Evolutionary conservation across 768 basidiomycete species (phyloP).

Genomic region (Collybia sp.): DNA sequence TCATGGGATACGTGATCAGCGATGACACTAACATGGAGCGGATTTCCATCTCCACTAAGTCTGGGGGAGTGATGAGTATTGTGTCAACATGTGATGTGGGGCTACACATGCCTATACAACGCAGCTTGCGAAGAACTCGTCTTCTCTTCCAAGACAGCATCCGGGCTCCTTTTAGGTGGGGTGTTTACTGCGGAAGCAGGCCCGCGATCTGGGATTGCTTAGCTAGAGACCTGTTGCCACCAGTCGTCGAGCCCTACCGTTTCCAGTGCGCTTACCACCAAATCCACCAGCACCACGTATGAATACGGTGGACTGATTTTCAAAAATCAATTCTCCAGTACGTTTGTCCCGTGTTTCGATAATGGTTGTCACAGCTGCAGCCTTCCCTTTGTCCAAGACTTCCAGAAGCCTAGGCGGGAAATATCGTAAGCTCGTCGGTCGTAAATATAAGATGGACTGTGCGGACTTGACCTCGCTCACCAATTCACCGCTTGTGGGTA

Average conservation of each 20-base stretch:
- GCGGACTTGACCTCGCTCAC: constrained; percentile 67
- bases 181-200: constrained; percentile 78
- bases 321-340: constrained; percentile 79
- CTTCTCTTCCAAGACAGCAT: constrained; percentile 85
- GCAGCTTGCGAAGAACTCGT: constrained; percentile 82
- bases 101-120: constrained; percentile 67
- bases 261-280: constrained; percentile 83
- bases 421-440: background rate
- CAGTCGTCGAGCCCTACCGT: constrained; percentile 30
- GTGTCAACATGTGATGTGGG: background rate
- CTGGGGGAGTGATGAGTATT: constrained; percentile 26
- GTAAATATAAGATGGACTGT: background rate
- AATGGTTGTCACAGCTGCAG: constrained; percentile 79
- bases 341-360: constrained; percentile 77
- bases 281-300: constrained; percentile 96
- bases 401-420: constrained; percentile 54
- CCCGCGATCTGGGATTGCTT: constrained; percentile 66
- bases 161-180: constrained; percentile 80
- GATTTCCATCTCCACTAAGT: constrained; percentile 89
- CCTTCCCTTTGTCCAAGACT: constrained; percentile 89
- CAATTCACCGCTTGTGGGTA: constrained; percentile 81
- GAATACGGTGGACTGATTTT: constrained; percentile 90
- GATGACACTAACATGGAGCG: constrained; percentile 64
- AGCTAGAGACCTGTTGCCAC: background rate
- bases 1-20: background rate